These are phyloP conservation scores for Rhodotorula sp. DNA, from an alignment of 1,284 basidiomycete species.

Conservation along the genomic window DNA sequence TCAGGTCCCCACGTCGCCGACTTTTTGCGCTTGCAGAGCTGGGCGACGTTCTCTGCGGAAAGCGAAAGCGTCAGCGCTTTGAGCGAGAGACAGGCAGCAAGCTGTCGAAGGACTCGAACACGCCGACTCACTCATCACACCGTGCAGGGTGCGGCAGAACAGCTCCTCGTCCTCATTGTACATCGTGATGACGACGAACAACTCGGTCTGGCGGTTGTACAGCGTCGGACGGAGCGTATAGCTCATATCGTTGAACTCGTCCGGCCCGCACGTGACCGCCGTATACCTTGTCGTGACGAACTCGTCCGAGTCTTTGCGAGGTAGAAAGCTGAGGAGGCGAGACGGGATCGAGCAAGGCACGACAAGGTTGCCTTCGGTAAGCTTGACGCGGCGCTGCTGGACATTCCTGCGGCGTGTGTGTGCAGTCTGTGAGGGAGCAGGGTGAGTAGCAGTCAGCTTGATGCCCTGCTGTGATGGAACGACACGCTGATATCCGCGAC, in stretches of 20 bases:
- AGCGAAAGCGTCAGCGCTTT: too few species aligned
- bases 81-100: too few species aligned
- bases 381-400: conserved; percentile 52
- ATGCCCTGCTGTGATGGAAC: too few species aligned
- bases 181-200: conserved; percentile 14
- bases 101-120: too few species aligned
- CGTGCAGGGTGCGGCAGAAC: conserved; percentile 91
- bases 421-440: conserved; percentile 22
- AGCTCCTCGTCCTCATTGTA: conserved; percentile 92
- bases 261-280: conserved; percentile 88
- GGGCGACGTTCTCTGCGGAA: conserved; percentile 51
- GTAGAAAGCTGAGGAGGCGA: conserved; percentile 68
- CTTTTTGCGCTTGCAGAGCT: conserved; percentile 88
- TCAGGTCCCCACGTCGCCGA: conserved; percentile 94
- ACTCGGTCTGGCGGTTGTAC: conserved; percentile 75
- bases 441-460: background rate
- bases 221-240: conserved; percentile 84
- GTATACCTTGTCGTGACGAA: conserved; percentile 71
- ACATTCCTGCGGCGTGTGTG: conserved; percentile 44
- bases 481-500: too few species aligned
- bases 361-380: conserved; percentile 78
- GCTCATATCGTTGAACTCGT: conserved; percentile 79
- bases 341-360: conserved; percentile 81
- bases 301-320: conserved; percentile 75
- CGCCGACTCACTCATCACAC: conserved; percentile 68